Evolutionary conservation across 2,329 filamentous ascomycete species (phyloP).

Genomic region (Chaetoscypha palmicola): DNA sequence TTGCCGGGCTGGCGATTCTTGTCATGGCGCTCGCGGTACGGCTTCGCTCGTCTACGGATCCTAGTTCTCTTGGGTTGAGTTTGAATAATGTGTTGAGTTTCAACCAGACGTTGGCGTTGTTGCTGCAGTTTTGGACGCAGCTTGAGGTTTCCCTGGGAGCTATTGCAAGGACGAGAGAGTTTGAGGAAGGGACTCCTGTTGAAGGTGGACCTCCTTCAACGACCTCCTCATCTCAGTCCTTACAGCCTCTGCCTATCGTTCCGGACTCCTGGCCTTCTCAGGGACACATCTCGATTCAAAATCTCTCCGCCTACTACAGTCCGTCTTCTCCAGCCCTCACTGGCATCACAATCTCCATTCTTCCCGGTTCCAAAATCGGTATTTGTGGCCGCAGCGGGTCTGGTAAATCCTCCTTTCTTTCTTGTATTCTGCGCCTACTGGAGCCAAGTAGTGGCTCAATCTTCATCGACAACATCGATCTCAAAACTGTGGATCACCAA

Average conservation of each 20-base stretch:
- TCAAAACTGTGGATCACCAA: background rate
- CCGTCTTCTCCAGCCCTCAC: background rate
- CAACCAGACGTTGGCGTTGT: background rate
- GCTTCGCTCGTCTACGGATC: background rate
- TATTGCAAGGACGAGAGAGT: background rate
- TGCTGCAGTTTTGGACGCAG: background rate
- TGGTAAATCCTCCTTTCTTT: slow-evolving; percentile 1
- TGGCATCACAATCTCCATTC: background rate
- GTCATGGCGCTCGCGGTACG: background rate
- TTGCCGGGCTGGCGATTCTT: slow-evolving; percentile 12
- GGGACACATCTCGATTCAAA: background rate
- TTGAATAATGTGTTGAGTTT: background rate
- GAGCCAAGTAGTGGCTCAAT: background rate
- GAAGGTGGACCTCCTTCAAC: background rate
- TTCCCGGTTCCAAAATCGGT: background rate
- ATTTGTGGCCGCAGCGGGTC: slow-evolving; percentile 1
- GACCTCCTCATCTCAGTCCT: too few relatives aligned
- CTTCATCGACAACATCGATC: slow-evolving; percentile 1
- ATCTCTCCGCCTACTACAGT: background rate
- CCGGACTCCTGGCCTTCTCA: background rate
- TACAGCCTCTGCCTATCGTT: too few relatives aligned
- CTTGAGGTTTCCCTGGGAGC: background rate
- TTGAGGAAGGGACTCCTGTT: background rate
- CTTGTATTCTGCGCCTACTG: background rate
- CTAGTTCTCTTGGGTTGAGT: background rate